Base-by-base conservation (phyloP, 2,329 filamentous ascomycete species). In the Sporothrix protearum region DNA sequence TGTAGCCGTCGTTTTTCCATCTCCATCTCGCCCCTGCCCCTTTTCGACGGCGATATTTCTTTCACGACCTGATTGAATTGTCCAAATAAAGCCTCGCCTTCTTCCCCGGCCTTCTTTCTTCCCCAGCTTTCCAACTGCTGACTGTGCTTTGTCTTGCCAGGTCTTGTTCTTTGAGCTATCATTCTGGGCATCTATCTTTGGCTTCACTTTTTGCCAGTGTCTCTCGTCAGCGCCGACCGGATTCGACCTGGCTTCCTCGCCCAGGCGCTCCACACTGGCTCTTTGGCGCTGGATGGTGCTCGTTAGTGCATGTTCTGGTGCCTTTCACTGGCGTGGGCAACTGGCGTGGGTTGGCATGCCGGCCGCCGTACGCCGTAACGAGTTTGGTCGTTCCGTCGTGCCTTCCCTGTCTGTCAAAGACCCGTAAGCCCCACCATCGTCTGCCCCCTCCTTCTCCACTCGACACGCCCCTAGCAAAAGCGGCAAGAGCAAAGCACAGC, bases 361-460 rank as follows among this genome's bases (percentile, higher is more conserved):
- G 30, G 36, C 36, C 22, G 59, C 59, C 19, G 30, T 39, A 22
- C 30, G 55, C 28, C 30, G 55, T 59, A 59, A 12, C 36, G 36
- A n/a, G 55, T 4, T 19, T 59, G 39, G 36, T 36, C 33, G 33
- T 36, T 36, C 33, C 33, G 25, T 42, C 59, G 59, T 64, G n/a
- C 36, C 59, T 64, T 63, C 59, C 59, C 22, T 63, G 59, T 14
- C 10, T 2, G 28, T 33, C 12, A 12, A 64, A 6, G 12, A 16
- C n/a, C n/a, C n/a, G n/a, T n/a, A n/a, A n/a, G 22, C 36, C 59
- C n/a, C 59, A 45, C 59, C 45, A 25, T 25, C 59, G n/a, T 42
- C 57, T n/a, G n/a, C 30, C 36, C 59, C 59, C 59, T 64, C 59
- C 59, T 64, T 64, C 63, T 67, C 63, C 63, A 51, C 45, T 51